These are phyloP conservation scores for Trichoderma simmonsii DNA, from an alignment of 2,329 filamentous ascomycete species.

Conservation along the genomic window DNA sequence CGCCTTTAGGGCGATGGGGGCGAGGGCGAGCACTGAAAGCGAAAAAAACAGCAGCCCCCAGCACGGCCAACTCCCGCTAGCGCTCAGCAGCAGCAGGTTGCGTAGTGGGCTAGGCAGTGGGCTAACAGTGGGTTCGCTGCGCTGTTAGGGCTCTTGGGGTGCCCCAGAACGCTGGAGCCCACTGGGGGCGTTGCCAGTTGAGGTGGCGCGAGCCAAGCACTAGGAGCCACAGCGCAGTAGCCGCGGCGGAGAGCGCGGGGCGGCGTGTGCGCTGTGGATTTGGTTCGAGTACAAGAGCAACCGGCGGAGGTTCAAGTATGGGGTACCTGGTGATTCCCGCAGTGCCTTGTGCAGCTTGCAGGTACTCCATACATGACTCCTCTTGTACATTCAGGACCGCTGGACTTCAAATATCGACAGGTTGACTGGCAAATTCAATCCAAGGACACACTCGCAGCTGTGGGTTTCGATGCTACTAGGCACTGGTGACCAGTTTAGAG, in stretches of 20 bases:
- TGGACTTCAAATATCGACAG: neutral
- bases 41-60: neutral
- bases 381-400: neutral
- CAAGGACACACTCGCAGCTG: neutral
- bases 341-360: neutral
- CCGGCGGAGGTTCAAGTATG: neutral
- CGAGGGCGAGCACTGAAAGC: neutral
- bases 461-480: neutral
- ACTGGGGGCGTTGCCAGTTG: neutral
- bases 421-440: neutral
- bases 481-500: neutral
- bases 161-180: neutral
- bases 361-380: neutral
- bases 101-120: conserved; percentile 6
- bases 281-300: neutral
- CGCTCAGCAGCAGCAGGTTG: conserved; percentile 9
- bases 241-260: conserved; percentile 19
- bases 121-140: conserved; percentile 10
- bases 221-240: conserved; percentile 14
- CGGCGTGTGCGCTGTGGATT: conserved; percentile 14
- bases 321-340: neutral
- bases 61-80: conserved; percentile 17
- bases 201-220: neutral
- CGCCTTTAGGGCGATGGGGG: conserved; percentile 5
- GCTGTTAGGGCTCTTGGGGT: neutral